phyloP scores from a whole-genome alignment of 108 stramenopile genomes.

The Pseudonitzschia delicatissima region DNA sequence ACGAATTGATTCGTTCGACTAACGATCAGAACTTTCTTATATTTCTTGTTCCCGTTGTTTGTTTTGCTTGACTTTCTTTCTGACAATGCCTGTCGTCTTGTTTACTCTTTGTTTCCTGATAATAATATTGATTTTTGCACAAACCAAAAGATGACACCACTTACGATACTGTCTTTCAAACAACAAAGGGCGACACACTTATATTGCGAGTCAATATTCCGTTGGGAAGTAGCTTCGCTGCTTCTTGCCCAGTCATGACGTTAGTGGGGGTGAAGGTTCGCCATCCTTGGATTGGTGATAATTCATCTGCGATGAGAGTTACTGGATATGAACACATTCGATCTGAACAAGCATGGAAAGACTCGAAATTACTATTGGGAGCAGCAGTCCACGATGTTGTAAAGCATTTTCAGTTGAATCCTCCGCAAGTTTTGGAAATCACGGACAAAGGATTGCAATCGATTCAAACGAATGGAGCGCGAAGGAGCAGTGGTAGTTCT shows the following conservation, averaged over 20 bases:
- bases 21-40: not conserved
- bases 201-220: conserved; percentile 72
- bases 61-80: conserved; percentile 5
- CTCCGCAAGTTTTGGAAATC: conserved; percentile 66
- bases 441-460: conserved; percentile 45
- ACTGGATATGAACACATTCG: conserved; percentile 63
- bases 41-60: not conserved
- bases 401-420: conserved; percentile 75
- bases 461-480: conserved; percentile 43
- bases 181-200: conserved; percentile 61
- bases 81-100: not conserved
- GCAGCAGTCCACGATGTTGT: conserved; percentile 74
- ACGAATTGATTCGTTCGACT: not conserved
- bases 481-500: not conserved
- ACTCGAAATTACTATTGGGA: conserved; percentile 48
- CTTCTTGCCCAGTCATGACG: conserved; percentile 56
- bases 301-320: conserved; percentile 44
- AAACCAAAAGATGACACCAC: conserved; percentile 58
- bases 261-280: conserved; percentile 69
- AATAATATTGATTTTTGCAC: not conserved
- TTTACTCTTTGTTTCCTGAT: conserved; percentile 2
- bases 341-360: conserved; percentile 54
- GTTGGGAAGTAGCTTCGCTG: conserved; percentile 14
- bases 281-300: conserved; percentile 71
- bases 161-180: conserved; percentile 85